phyloP scores from a whole-genome alignment of 306 rosid genomes.

The Oxytropis ochrocephala region DNA sequence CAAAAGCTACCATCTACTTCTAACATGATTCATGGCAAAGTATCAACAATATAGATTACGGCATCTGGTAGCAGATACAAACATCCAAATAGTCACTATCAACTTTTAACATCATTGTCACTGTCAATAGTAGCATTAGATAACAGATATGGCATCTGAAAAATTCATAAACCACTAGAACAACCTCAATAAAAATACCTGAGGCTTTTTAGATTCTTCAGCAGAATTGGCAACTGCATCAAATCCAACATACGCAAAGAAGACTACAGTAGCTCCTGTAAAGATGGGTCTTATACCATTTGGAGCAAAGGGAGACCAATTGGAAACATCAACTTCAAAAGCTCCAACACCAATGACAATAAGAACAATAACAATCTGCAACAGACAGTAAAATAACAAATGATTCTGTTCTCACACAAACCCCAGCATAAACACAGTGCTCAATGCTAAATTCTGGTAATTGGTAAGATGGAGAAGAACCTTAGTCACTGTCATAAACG shows the following conservation, averaged over 20 bases:
- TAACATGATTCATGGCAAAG: conserved; percentile 2
- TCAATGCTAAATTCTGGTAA: conserved; percentile 7
- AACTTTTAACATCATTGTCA: not conserved
- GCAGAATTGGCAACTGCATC: conserved; percentile 99
- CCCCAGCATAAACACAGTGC: not conserved
- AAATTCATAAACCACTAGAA: conserved; percentile 18
- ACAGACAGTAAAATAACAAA: conserved; percentile 19
- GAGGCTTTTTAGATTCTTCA: conserved; percentile 92
- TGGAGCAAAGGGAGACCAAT: conserved; percentile 98
- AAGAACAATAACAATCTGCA: conserved; percentile 75
- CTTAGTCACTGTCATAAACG: conserved; percentile 82
- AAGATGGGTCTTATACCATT: conserved; percentile 59
- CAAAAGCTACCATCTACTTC: not conserved
- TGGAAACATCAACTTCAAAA: conserved; percentile 88
- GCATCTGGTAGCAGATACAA: conserved; percentile 3
- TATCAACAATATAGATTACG: not conserved
- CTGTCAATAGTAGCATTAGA: conserved; percentile 1
- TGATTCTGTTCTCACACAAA: conserved; percentile 6
- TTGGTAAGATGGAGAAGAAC: conserved; percentile 33
- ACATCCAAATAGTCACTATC: not conserved
- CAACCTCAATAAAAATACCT: conserved; percentile 43
- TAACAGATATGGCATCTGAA: not conserved
- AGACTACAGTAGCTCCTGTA: conserved; percentile 95
- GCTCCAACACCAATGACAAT: conserved; percentile 71
- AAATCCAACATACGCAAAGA: conserved; percentile 97